phyloP scores from a whole-genome alignment of 352 stramenopile species.

The Pythium insidiosum region DNA sequence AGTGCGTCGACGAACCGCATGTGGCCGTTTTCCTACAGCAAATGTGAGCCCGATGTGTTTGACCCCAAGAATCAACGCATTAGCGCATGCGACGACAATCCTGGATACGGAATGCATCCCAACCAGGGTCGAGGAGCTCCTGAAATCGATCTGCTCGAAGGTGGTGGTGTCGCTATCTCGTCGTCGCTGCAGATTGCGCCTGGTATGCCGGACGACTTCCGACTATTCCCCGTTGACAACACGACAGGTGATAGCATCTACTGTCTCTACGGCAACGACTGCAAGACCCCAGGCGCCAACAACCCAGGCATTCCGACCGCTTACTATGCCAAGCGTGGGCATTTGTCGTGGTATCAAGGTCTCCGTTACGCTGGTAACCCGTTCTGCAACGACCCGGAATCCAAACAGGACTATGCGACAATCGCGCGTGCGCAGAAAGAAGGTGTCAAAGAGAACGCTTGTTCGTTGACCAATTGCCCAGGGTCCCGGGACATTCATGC shows the following conservation, averaged over 20 bases:
- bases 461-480: conserved; percentile 23
- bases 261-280: conserved; percentile 16
- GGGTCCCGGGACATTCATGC: conserved; percentile 36
- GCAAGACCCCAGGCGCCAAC: conserved; percentile 31
- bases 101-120: conserved; percentile 73
- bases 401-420: conserved; percentile 20
- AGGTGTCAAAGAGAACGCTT: conserved; percentile 34
- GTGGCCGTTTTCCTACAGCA: conserved; percentile 89
- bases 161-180: conserved; percentile 43
- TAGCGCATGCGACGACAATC: conserved; percentile 74
- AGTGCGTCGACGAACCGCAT: conserved; percentile 79
- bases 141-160: conserved; percentile 90
- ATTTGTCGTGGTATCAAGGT: conserved; percentile 54
- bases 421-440: conserved; percentile 16
- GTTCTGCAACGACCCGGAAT: conserved; percentile 11
- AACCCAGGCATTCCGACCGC: conserved; percentile 31
- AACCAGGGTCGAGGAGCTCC: conserved; percentile 54
- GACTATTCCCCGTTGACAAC: conserved; percentile 9
- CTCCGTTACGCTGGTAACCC: conserved; percentile 44
- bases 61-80: conserved; percentile 64
- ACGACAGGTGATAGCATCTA: conserved; percentile 4
- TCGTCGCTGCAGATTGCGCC: conserved; percentile 71
- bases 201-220: conserved; percentile 24
- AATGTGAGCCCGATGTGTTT: conserved; percentile 70
- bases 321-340: conserved; percentile 26